Evolutionary conservation across 441 rosid genomes (phyloP).

Genomic region (Biscutella auriculata): DNA sequence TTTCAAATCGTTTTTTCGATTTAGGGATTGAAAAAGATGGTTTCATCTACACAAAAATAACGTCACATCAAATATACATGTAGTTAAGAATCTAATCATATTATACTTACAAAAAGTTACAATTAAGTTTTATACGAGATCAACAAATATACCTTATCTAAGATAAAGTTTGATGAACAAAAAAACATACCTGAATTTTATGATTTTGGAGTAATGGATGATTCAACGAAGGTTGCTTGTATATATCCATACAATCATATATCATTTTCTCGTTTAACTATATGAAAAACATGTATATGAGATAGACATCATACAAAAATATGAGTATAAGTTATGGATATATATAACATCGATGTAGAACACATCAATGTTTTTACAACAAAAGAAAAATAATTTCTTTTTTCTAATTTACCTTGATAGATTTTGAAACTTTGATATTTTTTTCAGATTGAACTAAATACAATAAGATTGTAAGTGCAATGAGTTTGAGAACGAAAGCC

Average conservation of each 20-base stretch:
- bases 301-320: neutral
- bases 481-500: too few relatives aligned
- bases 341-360: too few relatives aligned
- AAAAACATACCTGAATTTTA: neutral
- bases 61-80: too few relatives aligned
- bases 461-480: too few relatives aligned
- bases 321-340: neutral
- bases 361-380: too few relatives aligned
- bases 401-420: too few relatives aligned
- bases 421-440: too few relatives aligned
- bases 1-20: neutral
- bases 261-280: neutral
- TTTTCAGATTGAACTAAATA: too few relatives aligned
- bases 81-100: too few relatives aligned
- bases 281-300: too few relatives aligned
- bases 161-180: neutral
- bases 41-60: neutral
- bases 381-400: too few relatives aligned
- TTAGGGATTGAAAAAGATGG: neutral
- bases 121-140: neutral
- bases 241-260: neutral
- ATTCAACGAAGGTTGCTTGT: neutral
- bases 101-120: too few relatives aligned
- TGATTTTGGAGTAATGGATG: constrained; percentile 1
- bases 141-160: neutral